Conservation (phyloP, 2,329 filamentous ascomycete species). For the Rhynchosporium graminicola region DNA sequence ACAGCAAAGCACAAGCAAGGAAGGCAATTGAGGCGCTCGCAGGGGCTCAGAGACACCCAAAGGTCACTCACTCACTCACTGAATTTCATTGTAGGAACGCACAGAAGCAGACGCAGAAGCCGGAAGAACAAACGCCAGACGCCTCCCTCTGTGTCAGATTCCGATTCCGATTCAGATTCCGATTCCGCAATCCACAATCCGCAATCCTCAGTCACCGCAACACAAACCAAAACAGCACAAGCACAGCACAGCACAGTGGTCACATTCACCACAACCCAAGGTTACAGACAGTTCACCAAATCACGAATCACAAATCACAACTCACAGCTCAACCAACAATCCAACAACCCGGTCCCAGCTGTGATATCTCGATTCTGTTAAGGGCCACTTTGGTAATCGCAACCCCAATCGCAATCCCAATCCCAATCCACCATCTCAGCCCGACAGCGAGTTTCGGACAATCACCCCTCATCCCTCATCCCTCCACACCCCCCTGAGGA, state of each 20-base stretch:
- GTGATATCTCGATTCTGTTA: too few species aligned
- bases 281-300: too few species aligned
- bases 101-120: neutral
- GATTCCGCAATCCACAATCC: neutral
- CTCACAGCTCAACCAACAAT: too few species aligned
- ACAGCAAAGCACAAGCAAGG: slow-evolving; percentile 21
- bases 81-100: neutral
- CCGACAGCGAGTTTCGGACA: slow-evolving; percentile 31
- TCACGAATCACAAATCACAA: too few species aligned
- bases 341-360: too few species aligned
- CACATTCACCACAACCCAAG: too few species aligned
- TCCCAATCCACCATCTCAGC: slow-evolving; percentile 7
- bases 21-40: slow-evolving; percentile 12
- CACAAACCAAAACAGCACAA: too few species aligned
- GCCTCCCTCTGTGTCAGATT: slow-evolving; percentile 10
- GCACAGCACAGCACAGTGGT: too few species aligned
- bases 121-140: slow-evolving; percentile 7
- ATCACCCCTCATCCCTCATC: slow-evolving; percentile 16
- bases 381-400: too few species aligned
- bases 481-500: slow-evolving; percentile 14
- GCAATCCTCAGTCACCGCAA: too few species aligned
- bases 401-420: neutral
- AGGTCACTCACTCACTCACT: neutral
- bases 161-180: slow-evolving; percentile 3
- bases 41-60: neutral